A percentile compares a stretch with the other conserved stretches of the same genome.
These are phyloP conservation scores for Ophiostoma populinum DNA, from an alignment of 2,329 filamentous ascomycete genomes.

Conservation along the genomic window DNA sequence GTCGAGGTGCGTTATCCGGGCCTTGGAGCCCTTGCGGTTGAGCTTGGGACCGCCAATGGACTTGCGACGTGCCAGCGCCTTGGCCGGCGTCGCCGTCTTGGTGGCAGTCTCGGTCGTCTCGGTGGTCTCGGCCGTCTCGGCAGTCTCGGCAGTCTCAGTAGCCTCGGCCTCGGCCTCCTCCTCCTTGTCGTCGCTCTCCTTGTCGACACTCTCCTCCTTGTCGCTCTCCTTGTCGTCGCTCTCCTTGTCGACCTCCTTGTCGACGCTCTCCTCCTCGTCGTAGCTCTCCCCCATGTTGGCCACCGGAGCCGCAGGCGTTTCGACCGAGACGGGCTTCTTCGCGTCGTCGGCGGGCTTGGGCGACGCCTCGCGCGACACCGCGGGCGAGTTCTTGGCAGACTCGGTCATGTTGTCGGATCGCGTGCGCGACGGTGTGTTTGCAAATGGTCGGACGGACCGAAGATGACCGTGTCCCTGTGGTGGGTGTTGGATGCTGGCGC, in stretches of 20 bases:
- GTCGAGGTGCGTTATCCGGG: constrained; percentile 53
- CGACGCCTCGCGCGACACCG: constrained; percentile 3
- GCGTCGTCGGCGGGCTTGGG: constrained; percentile 3
- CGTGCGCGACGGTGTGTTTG: not conserved
- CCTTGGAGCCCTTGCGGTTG: constrained; percentile 69
- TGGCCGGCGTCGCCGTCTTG: constrained; percentile 14
- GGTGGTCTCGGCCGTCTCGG: constrained; percentile 14
- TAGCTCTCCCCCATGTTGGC: constrained; percentile 16
- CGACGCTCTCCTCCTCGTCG: constrained; percentile 51
- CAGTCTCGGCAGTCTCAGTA: constrained; percentile 8
- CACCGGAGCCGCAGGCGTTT: too few relatives aligned
- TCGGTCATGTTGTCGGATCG: constrained; percentile 7
- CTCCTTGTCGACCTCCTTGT: too few relatives aligned
- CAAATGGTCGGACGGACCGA: too few relatives aligned
- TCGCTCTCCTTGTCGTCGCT: not conserved
- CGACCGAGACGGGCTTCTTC: constrained; percentile 13
- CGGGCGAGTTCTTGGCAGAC: constrained; percentile 6
- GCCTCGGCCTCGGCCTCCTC: constrained; percentile 12
- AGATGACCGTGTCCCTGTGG: not conserved
- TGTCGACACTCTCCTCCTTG: constrained; percentile 18
- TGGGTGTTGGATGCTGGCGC: not conserved
- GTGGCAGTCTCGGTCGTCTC: constrained; percentile 19
- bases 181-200: constrained; percentile 11
- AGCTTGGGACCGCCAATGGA: constrained; percentile 60
- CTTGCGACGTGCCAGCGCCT: constrained; percentile 49